Evolutionary conservation across 495 filamentous ascomycete species (phyloP), one percentile per base, ranked within the genome.

Genomic region (Entonaema liquescens): DNA sequence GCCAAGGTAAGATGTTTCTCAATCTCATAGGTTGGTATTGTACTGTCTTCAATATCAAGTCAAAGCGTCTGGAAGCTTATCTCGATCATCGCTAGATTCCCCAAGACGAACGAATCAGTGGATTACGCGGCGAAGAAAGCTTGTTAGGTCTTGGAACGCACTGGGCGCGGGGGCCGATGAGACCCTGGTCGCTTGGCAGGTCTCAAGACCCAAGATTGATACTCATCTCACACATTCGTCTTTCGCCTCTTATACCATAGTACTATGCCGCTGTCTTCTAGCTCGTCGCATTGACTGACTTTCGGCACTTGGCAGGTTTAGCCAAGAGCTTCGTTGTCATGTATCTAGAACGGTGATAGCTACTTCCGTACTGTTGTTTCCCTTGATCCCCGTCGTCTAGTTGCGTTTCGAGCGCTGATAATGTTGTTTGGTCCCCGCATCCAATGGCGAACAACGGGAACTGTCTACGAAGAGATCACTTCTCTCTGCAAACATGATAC

Each of bases 181-280:
- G 2, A 42, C 42, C 72, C 68, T 65, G 59, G 68, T 52, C 60
- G 63, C 72, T 80, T 79, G 78, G 76, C 80, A 72, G 68, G 78
- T 81, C 78, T 80, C 78, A 80, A 78, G 75, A 78, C 62, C 69
- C 72, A 73, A 33, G 33, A 69, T 66, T 74, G 71, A 72, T 67
- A 70, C 72, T 68, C 62, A 52, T 61, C 67, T 73, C 70, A 73
- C 68, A 71, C 71, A 68, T 54, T 55, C 62, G 59, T 70, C 60
- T 67, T 60, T 58, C 50, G 38, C 70, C 33, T 70, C 57, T 65
- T 33, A 55, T 26, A 29, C 54, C 6, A 50, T 47, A 26, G 40
- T 26, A 29, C 58, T n/a, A 57, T 54, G 35, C 52, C 57, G 28
- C 59, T 59, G 58, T 25, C 21, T 65, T 56, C 49, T 38, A 55